These are phyloP conservation scores for Purshia tridentata DNA, from an alignment of 306 rosid genomes.

Conservation along the genomic window DNA sequence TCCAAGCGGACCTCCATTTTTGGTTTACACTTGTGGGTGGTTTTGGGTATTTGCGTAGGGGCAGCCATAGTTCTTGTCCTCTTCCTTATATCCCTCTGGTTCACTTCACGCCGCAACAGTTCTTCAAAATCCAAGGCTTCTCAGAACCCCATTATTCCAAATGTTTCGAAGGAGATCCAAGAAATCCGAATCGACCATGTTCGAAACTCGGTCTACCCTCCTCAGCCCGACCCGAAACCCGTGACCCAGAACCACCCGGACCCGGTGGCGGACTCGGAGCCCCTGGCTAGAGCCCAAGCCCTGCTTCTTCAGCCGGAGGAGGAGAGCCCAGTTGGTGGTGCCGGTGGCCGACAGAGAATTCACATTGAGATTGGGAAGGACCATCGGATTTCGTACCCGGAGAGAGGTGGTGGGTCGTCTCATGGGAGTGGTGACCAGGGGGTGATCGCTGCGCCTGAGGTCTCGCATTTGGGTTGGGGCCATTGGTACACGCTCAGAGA, in stretches of 20 bases:
- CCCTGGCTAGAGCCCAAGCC: slow-evolving; percentile 22
- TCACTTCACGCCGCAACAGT: slow-evolving; percentile 45
- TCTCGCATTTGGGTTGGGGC: slow-evolving; percentile 70
- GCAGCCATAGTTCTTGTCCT: slow-evolving; percentile 63
- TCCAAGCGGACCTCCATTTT: slow-evolving; percentile 54
- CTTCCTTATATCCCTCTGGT: slow-evolving; percentile 55
- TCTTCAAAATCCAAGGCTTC: slow-evolving; percentile 32
- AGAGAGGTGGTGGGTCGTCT: slow-evolving; percentile 44
- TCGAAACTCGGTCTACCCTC: slow-evolving; percentile 26
- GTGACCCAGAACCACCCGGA: slow-evolving; percentile 25
- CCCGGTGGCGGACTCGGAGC: slow-evolving; percentile 41
- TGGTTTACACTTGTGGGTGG: slow-evolving; percentile 59
- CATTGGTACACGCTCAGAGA: slow-evolving; percentile 66
- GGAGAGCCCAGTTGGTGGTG: slow-evolving; percentile 26
- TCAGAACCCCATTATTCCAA: slow-evolving; percentile 39
- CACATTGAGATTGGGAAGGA: slow-evolving; percentile 64
- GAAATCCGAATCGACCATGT: slow-evolving; percentile 52
- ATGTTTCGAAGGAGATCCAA: slow-evolving; percentile 59
- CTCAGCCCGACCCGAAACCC: slow-evolving; percentile 29
- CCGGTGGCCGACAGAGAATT: slow-evolving; percentile 36
- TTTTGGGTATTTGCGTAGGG: slow-evolving; percentile 61
- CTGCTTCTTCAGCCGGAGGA: slow-evolving; percentile 43
- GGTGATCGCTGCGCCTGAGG: slow-evolving; percentile 42
- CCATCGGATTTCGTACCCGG: slow-evolving; percentile 61
- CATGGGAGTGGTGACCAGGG: slow-evolving; percentile 55